These are phyloP conservation scores for Melastoma malabathricum DNA, from an alignment of 345 rosid genomes.

Conservation along the genomic window DNA sequence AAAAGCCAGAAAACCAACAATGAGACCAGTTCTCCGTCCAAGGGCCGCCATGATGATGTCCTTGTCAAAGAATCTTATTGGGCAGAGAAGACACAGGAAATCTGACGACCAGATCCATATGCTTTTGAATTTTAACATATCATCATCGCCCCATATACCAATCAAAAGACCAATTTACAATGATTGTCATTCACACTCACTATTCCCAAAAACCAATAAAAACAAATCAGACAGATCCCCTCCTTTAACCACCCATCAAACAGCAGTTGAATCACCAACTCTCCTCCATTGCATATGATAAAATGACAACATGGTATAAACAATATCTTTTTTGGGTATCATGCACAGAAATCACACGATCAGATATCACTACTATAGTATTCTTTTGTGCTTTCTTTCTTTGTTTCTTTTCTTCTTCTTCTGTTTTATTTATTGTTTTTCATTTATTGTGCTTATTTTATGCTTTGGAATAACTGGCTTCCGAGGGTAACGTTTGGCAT, in stretches of 20 bases:
- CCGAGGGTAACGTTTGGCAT: slow-evolving; percentile 72
- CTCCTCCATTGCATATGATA: too few relatives aligned
- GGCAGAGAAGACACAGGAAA: too few relatives aligned
- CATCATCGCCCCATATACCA: too few relatives aligned
- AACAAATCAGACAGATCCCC: slow-evolving; percentile 24
- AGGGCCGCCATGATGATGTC: too few relatives aligned
- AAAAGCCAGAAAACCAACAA: too few relatives aligned
- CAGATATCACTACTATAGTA: slow-evolving; percentile 4
- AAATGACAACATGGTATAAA: slow-evolving; percentile 7
- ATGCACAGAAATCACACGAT: slow-evolving; percentile 25
- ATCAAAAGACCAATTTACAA: slow-evolving; percentile 12
- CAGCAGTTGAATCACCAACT: too few relatives aligned
- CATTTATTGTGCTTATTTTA: slow-evolving; percentile 15
- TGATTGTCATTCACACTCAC: neutral
- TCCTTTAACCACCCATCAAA: slow-evolving; percentile 69
- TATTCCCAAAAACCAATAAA: slow-evolving; percentile 14
- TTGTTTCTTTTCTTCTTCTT: slow-evolving; percentile 5
- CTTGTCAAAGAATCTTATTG: too few relatives aligned
- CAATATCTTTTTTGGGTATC: slow-evolving; percentile 3
- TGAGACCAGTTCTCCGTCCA: too few relatives aligned
- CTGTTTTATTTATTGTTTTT: too few relatives aligned
- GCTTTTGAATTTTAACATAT: too few relatives aligned
- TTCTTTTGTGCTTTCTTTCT: slow-evolving; percentile 4
- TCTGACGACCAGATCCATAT: too few relatives aligned
- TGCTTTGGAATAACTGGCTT: slow-evolving; percentile 63